phyloP scores from a whole-genome alignment of 108 stramenopile species.

The Cyclostephanos tholiformis region DNA sequence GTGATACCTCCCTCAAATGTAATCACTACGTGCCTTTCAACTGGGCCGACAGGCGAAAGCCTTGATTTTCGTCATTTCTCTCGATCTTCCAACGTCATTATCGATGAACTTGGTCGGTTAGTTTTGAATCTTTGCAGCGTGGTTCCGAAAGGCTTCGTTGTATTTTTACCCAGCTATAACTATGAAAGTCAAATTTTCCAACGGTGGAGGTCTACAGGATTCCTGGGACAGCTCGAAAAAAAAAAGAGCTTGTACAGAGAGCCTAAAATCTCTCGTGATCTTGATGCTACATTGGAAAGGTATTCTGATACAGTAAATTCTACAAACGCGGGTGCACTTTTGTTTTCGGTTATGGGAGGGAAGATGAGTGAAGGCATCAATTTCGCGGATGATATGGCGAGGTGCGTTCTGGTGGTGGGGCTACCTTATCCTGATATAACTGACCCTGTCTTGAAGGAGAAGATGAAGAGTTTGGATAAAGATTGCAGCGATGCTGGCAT shows the following conservation, averaged over 20 bases:
- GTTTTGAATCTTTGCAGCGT: slow-evolving; percentile 67
- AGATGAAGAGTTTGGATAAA: slow-evolving; percentile 72
- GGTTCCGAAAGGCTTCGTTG: slow-evolving; percentile 91
- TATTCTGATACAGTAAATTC: slow-evolving; percentile 64
- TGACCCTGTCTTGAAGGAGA: slow-evolving; percentile 94
- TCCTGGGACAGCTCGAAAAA: slow-evolving; percentile 60
- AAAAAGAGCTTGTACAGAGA: slow-evolving; percentile 79
- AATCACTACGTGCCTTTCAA: slow-evolving; percentile 25
- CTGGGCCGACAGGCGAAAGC: slow-evolving; percentile 53
- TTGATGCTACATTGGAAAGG: slow-evolving; percentile 71
- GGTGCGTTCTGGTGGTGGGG: slow-evolving; percentile 95
- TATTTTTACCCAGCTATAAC: slow-evolving; percentile 93
- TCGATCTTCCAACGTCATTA: slow-evolving; percentile 56
- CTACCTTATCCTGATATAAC: slow-evolving; percentile 97
- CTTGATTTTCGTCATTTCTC: slow-evolving; percentile 88
- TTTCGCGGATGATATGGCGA: slow-evolving; percentile 96
- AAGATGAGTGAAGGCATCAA: slow-evolving; percentile 99
- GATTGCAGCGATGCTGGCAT: slow-evolving; percentile 24
- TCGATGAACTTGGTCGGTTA: slow-evolving; percentile 83
- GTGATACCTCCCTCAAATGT: slow-evolving; percentile 77
- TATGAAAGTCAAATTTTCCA: slow-evolving; percentile 87
- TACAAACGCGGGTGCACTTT: slow-evolving; percentile 69
- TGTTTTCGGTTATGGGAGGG: slow-evolving; percentile 96
- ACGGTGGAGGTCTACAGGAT: slow-evolving; percentile 68
- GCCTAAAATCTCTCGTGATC: slow-evolving; percentile 75